Evolutionary conservation across 768 basidiomycete species (phyloP).

Genomic region (Xerocomus brunneocitrinus): DNA sequence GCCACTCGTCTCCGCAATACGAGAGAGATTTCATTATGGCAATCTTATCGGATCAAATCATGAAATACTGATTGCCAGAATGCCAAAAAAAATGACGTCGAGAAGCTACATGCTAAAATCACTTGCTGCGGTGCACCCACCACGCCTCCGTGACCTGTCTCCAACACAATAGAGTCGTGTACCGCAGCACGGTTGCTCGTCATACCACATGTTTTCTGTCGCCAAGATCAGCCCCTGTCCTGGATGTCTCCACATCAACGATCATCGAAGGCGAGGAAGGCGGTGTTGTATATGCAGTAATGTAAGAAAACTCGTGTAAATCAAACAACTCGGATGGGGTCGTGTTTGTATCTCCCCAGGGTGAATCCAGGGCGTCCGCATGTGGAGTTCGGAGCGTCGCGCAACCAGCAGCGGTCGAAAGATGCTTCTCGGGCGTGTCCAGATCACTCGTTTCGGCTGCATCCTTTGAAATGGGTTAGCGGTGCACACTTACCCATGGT

Average conservation of each 20-base stretch:
- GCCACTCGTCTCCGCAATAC: neutral
- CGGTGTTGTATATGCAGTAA: slow-evolving; percentile 30
- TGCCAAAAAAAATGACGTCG: slow-evolving; percentile 5
- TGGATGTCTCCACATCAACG: slow-evolving; percentile 5
- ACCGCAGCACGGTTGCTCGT: slow-evolving; percentile 4
- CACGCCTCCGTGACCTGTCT: slow-evolving; percentile 5
- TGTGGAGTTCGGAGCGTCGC: slow-evolving; percentile 5
- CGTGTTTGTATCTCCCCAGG: slow-evolving; percentile 7
- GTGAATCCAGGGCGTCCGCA: slow-evolving; percentile 8
- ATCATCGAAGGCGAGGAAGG: slow-evolving; percentile 23
- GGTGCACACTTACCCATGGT: neutral
- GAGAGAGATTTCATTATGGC: neutral
- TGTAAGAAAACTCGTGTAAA: slow-evolving; percentile 29
- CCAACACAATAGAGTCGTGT: slow-evolving; percentile 10
- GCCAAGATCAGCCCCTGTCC: slow-evolving; percentile 7
- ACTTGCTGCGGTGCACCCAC: neutral
- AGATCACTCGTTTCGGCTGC: neutral
- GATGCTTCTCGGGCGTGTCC: neutral
- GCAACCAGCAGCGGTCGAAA: slow-evolving; percentile 9
- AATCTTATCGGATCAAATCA: slow-evolving; percentile 26
- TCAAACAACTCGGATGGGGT: slow-evolving; percentile 19
- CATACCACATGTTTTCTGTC: slow-evolving; percentile 12
- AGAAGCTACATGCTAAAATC: slow-evolving; percentile 16
- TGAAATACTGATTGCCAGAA: slow-evolving; percentile 12
- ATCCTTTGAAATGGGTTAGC: slow-evolving; percentile 8